Percentiles rank a stretch among this genome's conserved stretches.
These are phyloP conservation scores for Trichoderma oligosporum DNA, from an alignment of 2,329 filamentous ascomycete species.

Conservation along the genomic window DNA sequence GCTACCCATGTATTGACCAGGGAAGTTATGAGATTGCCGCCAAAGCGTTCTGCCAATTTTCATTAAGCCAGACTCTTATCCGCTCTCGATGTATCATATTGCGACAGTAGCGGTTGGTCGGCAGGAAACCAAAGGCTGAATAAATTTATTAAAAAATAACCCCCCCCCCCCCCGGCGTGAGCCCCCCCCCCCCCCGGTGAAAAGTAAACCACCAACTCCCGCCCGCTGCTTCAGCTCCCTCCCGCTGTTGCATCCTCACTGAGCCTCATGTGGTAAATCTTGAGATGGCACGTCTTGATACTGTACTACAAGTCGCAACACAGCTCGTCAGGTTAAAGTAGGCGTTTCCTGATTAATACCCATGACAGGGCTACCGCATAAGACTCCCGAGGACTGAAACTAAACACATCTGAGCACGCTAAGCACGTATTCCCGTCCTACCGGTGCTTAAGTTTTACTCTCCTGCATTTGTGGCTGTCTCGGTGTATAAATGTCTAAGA, in stretches of 20 bases:
- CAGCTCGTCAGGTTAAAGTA: slow-evolving; percentile 9
- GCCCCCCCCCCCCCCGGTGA: too few species aligned
- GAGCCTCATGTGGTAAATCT: not conserved
- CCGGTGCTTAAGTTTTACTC: not conserved
- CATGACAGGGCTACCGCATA: slow-evolving; percentile 13
- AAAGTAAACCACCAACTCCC: not conserved
- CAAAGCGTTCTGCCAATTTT: not conserved
- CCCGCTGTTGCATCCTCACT: not conserved
- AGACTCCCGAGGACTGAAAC: not conserved
- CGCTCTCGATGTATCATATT: not conserved
- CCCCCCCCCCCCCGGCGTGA: too few species aligned
- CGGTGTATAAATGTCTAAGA: slow-evolving; percentile 4
- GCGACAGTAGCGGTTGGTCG: not conserved
- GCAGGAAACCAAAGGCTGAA: not conserved
- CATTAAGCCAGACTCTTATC: not conserved
- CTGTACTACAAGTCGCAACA: slow-evolving; percentile 8
- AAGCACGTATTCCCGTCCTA: not conserved
- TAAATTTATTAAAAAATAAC: too few species aligned
- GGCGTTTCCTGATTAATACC: slow-evolving; percentile 14
- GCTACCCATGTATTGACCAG: not conserved
- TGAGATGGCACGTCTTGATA: not conserved
- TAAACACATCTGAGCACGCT: not conserved
- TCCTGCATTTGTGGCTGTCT: not conserved
- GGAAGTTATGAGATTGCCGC: not conserved
- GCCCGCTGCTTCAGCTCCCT: not conserved